Conservation (phyloP, 2,329 filamentous ascomycete species). For the Aspergillus sp. region DNA sequence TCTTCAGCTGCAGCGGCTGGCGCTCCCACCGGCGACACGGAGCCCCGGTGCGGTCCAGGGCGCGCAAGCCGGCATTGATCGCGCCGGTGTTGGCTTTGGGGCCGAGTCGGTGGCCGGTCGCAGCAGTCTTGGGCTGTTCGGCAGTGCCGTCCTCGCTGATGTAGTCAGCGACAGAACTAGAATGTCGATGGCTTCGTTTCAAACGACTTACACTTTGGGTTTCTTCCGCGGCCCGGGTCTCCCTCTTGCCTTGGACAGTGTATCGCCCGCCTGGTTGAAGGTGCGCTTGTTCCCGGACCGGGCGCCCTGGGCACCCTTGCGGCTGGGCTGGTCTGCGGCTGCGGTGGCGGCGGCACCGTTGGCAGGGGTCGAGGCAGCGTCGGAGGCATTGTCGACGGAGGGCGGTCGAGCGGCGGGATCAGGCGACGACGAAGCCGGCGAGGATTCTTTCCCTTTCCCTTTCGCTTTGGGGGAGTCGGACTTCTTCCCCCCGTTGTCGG, state of each 20-base stretch:
- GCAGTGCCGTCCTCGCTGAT: conserved; percentile 42
- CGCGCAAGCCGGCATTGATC: conserved; percentile 91
- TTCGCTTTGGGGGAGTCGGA: conserved; percentile 12
- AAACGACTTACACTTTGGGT: conserved; percentile 82
- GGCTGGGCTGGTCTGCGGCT: conserved; percentile 50
- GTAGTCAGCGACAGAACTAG: conserved; percentile 2
- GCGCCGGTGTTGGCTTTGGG: conserved; percentile 95
- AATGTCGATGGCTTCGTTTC: too few relatives aligned
- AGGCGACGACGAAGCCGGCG: conserved; percentile 28
- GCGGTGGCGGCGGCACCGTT: conserved; percentile 29
- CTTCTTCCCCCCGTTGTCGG: conserved; percentile 13
- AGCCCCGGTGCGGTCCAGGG: conserved; percentile 82
- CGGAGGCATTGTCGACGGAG: conserved; percentile 34
- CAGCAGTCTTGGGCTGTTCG: conserved; percentile 30
- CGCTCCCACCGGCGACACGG: conserved; percentile 87
- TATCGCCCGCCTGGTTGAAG: conserved; percentile 47
- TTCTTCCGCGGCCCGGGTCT: conserved; percentile 98
- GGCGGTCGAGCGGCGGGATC: conserved; percentile 26
- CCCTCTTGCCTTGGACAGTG: conserved; percentile 59
- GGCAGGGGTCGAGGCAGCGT: conserved; percentile 31
- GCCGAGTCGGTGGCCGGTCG: conserved; percentile 67
- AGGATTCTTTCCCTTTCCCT: conserved; percentile 22
- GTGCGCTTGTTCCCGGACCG: conserved; percentile 56
- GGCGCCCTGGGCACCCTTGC: conserved; percentile 64
- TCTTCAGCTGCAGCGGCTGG: conserved; percentile 75